These are phyloP conservation scores for Penicillium alfredii DNA, from an alignment of 495 filamentous ascomycete species.

Conservation along the genomic window DNA sequence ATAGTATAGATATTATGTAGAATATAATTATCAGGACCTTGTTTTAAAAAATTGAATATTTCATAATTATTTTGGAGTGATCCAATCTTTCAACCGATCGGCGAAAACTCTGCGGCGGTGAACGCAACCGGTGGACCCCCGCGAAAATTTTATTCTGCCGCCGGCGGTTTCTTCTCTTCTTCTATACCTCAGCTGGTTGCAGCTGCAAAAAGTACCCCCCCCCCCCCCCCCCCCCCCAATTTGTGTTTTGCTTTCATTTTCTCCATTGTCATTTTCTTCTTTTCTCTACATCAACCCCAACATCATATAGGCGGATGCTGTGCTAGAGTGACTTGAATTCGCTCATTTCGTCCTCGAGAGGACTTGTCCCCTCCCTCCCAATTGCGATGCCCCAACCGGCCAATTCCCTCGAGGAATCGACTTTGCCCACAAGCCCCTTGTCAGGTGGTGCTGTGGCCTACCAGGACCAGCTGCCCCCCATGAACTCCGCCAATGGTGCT, in stretches of 20 bases:
- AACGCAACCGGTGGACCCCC: constrained; percentile 10
- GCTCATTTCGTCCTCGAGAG: constrained; percentile 39
- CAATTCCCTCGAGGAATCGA: constrained; percentile 28
- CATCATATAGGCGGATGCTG: constrained; percentile 35
- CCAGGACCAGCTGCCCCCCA: constrained; percentile 28
- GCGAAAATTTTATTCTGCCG: constrained; percentile 25
- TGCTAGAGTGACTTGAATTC: constrained; percentile 36
- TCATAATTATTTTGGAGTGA: too few species aligned
- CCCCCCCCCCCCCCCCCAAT: not conserved
- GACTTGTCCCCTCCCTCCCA: constrained; percentile 37
- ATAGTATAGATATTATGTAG: too few species aligned
- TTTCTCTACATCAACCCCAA: not conserved
- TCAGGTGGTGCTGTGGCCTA: constrained; percentile 32
- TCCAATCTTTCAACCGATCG: not conserved
- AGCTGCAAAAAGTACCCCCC: constrained; percentile 13
- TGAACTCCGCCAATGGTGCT: constrained; percentile 29
- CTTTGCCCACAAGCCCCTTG: constrained; percentile 31
- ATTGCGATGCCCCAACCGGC: constrained; percentile 27
- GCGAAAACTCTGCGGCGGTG: constrained; percentile 16
- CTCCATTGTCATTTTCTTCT: constrained; percentile 1
- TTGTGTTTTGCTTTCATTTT: not conserved
- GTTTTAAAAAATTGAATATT: too few species aligned
- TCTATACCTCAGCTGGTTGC: constrained; percentile 23
- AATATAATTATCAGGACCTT: too few species aligned
- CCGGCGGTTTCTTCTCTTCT: constrained; percentile 12